These are phyloP conservation scores for Salmacisia buchloeana DNA, from an alignment of 1,284 basidiomycete genomes.

Conservation along the genomic window DNA sequence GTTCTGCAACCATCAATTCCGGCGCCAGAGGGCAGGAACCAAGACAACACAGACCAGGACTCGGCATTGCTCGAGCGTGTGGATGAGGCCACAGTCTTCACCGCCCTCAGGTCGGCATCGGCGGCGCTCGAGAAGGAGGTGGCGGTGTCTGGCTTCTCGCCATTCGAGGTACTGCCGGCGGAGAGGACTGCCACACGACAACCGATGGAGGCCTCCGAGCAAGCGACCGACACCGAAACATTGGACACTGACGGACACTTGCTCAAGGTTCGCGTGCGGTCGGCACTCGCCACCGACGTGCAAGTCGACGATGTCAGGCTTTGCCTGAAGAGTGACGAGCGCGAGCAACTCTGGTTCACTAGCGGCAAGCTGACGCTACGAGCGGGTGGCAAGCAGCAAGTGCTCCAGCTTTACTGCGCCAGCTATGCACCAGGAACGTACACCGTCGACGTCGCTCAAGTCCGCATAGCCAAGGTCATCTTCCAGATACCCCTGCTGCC, in stretches of 20 bases:
- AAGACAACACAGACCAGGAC: neutral
- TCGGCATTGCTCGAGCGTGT: neutral
- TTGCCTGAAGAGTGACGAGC: constrained; percentile 25
- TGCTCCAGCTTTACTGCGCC: constrained; percentile 26
- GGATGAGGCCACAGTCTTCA: constrained; percentile 14
- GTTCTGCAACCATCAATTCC: neutral
- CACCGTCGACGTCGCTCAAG: constrained; percentile 41
- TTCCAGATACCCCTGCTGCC: constrained; percentile 18
- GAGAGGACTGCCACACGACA: neutral
- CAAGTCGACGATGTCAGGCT: constrained; percentile 38
- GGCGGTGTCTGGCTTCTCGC: constrained; percentile 25
- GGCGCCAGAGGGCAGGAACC: neutral
- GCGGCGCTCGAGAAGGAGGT: constrained; percentile 26
- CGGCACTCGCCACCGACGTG: constrained; percentile 19
- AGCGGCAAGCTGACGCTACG: constrained; percentile 20
- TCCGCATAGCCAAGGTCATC: constrained; percentile 31
- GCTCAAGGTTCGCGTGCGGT: constrained; percentile 25
- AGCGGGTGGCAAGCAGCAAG: neutral
- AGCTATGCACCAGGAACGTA: constrained; percentile 32
- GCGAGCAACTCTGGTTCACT: constrained; percentile 35
- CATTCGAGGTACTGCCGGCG: constrained; percentile 17
- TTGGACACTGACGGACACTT: constrained; percentile 20
- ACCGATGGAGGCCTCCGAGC: neutral
- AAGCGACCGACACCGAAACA: neutral
- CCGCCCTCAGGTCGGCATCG: constrained; percentile 21